Evolutionary conservation across 2,329 filamentous ascomycete species (phyloP), one percentile per base, ranked within the genome.

Genomic region (Neopestalotiopsis sp.): DNA sequence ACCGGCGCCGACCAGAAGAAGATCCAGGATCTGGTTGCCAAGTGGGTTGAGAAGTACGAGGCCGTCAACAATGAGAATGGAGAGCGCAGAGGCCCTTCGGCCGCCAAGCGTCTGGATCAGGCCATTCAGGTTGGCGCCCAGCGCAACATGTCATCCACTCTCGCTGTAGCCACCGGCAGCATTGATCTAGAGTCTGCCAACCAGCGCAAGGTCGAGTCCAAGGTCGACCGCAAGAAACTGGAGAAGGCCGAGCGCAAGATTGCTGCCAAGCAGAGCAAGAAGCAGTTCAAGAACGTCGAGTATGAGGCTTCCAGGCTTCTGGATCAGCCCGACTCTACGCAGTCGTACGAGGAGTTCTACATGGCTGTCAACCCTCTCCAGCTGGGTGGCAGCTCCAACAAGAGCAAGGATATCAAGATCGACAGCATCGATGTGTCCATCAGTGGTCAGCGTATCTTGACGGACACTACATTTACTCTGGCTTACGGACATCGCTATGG

Each of bases 261-360:
- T 79, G 94, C 94, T 63, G 95, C 95, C 76, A 99, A 99, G 86
- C 96, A 98, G 85, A 96, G 94, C 84, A 97, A 97, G 87, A 99
- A 99, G 86, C 90, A 91, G 45, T 98, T 96, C 91, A 98, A 98
- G 88, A 97, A 92, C 68, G 96, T 99, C 74, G 94, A 98, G 82
- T 99, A 99, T 80, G 96, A 99, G 83, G 93, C 96, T 0, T 98
- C 96, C 13, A 91, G 91, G 74, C 86, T 99, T 73, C 90, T 99
- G 73, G 92, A 97, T 78, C 89, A 94, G 81, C 88, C 94, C 4
- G 92, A 95, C 76, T 89, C 91, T 76, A 86, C 95, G 13, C 92
- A 97, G 86, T 97, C 94, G 56, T 99, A 99, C 80, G 96, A 99
- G 82, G 96, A 99, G 80, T 98, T 99, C 84, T 99, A 97, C 88